These are phyloP conservation scores for Nigrospora oryzae DNA, from an alignment of 2,329 filamentous ascomycete species.

Conservation along the genomic window DNA sequence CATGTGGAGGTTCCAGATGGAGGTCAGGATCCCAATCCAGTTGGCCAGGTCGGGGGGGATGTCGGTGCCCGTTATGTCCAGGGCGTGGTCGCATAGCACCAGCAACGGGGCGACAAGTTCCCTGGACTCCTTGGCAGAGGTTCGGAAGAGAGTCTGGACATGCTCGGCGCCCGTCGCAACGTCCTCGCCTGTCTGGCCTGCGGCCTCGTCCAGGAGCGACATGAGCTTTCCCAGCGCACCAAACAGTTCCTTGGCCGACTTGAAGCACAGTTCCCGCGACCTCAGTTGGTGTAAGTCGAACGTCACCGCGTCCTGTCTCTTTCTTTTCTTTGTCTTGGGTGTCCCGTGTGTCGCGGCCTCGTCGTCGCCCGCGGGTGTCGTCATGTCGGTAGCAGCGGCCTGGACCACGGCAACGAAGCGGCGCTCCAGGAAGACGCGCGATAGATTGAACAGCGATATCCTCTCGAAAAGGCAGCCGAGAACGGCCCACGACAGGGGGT, in stretches of 20 bases:
- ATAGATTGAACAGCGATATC: constrained; percentile 62
- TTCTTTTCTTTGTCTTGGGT: constrained; percentile 35
- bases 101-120: constrained; percentile 37
- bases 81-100: constrained; percentile 30
- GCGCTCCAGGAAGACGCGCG: constrained; percentile 62
- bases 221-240: constrained; percentile 36
- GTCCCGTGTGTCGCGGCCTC: constrained; percentile 16
- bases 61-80: constrained; percentile 22
- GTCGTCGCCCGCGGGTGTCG: constrained; percentile 18
- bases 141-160: constrained; percentile 47
- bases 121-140: constrained; percentile 36
- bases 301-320: constrained; percentile 27
- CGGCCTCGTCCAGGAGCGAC: constrained; percentile 29
- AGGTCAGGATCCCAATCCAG: constrained; percentile 38
- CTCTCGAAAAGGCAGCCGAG: constrained; percentile 51
- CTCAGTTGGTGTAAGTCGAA: constrained; percentile 33
- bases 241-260: constrained; percentile 39
- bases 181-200: constrained; percentile 24
- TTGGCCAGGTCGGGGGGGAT: constrained; percentile 26
- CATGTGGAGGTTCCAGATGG: constrained; percentile 47
- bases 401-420: constrained; percentile 60
- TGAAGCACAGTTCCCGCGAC: constrained; percentile 29
- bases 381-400: constrained; percentile 53
- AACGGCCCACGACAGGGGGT: constrained; percentile 52
- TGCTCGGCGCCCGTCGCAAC: constrained; percentile 48